Conservation (phyloP, 2,329 filamentous ascomycete genomes). For the Epicoccum nigrum region DNA sequence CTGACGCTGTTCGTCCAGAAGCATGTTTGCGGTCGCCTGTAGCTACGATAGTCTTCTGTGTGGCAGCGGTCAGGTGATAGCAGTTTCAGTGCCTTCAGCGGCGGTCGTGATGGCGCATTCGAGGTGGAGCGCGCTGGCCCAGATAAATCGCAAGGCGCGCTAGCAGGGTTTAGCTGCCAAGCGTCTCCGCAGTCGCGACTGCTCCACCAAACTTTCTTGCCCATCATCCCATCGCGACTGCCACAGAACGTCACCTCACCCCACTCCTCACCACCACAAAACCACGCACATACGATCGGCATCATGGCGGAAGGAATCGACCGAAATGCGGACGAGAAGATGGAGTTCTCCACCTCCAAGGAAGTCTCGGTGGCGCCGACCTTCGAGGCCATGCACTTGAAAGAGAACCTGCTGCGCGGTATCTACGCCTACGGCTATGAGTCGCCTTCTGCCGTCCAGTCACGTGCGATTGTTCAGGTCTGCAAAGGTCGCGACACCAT, state of each 20-base stretch:
- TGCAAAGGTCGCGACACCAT: conserved; percentile 99
- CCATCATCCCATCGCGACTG: conserved; percentile 17
- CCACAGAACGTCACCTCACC: conserved; percentile 6
- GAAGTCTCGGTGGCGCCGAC: conserved; percentile 95
- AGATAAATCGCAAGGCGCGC: conserved; percentile 26
- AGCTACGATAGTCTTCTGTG: conserved; percentile 22
- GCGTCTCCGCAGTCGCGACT: conserved; percentile 17
- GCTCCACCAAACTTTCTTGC: conserved; percentile 36
- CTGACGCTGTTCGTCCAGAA: conserved; percentile 91
- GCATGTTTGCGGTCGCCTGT: conserved; percentile 59
- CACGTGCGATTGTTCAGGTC: conserved; percentile 96
- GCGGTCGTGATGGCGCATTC: conserved; percentile 21
- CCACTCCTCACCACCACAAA: conserved; percentile 6
- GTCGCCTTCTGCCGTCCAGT: conserved; percentile 96
- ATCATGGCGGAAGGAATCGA: conserved; percentile 94
- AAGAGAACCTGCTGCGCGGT: conserved; percentile 94
- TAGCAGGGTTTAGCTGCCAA: conserved; percentile 19
- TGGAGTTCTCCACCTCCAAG: conserved; percentile 98
- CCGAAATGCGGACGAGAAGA: conserved; percentile 90
- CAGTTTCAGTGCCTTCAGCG: conserved; percentile 32
- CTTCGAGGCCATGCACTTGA: conserved; percentile 77
- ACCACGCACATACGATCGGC: conserved; percentile 12
- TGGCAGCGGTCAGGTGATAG: conserved; percentile 16
- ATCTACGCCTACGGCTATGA: conserved; percentile 99
- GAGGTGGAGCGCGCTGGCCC: conserved; percentile 20